Conservation (phyloP, 805 yeast genomes). For the Metschnikowia koreensis region DNA sequence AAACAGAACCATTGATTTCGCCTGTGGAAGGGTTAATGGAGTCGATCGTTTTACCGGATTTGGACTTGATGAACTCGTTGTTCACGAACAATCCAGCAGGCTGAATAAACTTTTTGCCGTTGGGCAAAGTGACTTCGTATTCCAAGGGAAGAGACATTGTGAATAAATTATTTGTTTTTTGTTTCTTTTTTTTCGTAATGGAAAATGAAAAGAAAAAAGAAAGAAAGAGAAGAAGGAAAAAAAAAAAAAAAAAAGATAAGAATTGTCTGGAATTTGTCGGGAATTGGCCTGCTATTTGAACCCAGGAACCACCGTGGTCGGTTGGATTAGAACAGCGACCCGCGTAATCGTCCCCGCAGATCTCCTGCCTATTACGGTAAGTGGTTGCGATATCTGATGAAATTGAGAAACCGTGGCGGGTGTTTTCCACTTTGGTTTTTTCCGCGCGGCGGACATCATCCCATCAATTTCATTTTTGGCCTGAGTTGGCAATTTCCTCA, state of each 20-base stretch:
- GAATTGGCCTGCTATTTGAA: not conserved
- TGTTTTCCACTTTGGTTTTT: no score
- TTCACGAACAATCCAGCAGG: slow-evolving; percentile 65
- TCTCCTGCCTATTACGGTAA: not conserved
- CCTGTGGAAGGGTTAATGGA: slow-evolving; percentile 45
- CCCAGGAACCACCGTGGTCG: not conserved
- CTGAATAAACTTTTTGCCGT: slow-evolving; percentile 48
- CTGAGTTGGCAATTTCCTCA: no score
- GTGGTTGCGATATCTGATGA: not conserved
- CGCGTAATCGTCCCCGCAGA: not conserved
- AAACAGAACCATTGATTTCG: slow-evolving; percentile 41
- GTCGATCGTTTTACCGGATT: slow-evolving; percentile 33
- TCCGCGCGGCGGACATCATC: no score
- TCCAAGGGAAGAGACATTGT: slow-evolving; percentile 37
- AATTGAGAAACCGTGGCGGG: not conserved
- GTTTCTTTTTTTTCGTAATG: no score
- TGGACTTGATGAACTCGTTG: slow-evolving; percentile 38
- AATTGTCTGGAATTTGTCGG: not conserved
- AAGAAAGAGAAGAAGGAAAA: not conserved
- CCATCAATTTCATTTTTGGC: no score
- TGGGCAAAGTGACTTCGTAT: slow-evolving; percentile 45
- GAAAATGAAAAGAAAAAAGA: no score
- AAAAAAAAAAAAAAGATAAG: not conserved
- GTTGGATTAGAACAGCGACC: not conserved
- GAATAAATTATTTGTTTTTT: not conserved